These are phyloP conservation scores for Calonectria naviculata DNA, from an alignment of 2,329 filamentous ascomycete species.

Conservation along the genomic window DNA sequence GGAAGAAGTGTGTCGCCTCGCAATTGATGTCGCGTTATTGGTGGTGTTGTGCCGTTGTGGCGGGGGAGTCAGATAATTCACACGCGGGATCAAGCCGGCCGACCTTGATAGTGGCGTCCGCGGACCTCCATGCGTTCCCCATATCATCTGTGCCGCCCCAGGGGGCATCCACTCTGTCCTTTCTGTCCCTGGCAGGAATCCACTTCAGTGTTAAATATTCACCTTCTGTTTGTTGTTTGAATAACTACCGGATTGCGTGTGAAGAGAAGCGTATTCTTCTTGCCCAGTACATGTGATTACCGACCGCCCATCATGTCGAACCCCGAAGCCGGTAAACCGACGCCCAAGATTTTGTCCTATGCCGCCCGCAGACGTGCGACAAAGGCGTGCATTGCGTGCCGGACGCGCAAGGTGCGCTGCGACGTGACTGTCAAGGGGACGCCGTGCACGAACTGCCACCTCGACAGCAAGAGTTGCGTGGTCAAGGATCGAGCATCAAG, in stretches of 20 bases:
- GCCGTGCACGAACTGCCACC: constrained; percentile 8
- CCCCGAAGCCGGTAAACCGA: background rate
- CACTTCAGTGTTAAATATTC: background rate
- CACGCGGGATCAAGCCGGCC: background rate
- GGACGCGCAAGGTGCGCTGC: constrained; percentile 4
- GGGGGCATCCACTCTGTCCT: background rate
- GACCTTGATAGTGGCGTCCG: background rate
- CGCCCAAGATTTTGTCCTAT: background rate
- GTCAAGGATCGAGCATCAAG: background rate
- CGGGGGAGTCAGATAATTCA: background rate
- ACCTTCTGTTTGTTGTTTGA: background rate
- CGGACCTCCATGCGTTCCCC: background rate
- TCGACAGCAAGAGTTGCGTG: background rate
- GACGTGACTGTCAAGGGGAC: constrained; percentile 7
- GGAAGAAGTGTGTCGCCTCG: background rate
- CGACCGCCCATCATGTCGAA: background rate
- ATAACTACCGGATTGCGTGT: background rate
- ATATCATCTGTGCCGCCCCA: background rate
- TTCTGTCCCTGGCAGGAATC: background rate
- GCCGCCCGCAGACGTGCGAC: background rate
- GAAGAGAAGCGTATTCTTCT: background rate
- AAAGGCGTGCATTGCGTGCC: constrained; percentile 2
- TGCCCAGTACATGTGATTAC: background rate
- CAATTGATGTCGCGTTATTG: background rate
- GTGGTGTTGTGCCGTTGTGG: background rate